Evolutionary conservation across 441 rosid genomes (phyloP).

Genomic region (Gossypium davidsonii): DNA sequence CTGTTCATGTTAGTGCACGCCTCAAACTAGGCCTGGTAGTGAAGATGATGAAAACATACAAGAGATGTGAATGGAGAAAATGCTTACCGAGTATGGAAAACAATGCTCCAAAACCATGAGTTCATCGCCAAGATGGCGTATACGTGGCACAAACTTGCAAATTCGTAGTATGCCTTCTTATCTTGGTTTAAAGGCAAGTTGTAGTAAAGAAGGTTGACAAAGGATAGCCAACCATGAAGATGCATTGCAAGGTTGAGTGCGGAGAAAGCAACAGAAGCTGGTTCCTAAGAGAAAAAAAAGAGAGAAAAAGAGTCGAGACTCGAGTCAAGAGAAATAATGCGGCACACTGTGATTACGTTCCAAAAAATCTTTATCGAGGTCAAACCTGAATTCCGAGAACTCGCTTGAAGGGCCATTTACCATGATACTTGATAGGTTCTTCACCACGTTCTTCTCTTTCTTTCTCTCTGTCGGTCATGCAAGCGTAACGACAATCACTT

Average conservation of each 20-base stretch:
- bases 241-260: slow-evolving; percentile 82
- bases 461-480: slow-evolving; percentile 73
- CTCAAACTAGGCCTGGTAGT: not conserved
- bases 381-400: slow-evolving; percentile 79
- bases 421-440: slow-evolving; percentile 75
- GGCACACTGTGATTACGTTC: not conserved
- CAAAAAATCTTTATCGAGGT: not conserved
- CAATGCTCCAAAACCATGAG: slow-evolving; percentile 91
- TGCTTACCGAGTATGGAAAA: slow-evolving; percentile 72
- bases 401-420: slow-evolving; percentile 93
- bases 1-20: not conserved
- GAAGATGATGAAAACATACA: not conserved
- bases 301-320: slow-evolving; percentile 11
- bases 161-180: slow-evolving; percentile 63
- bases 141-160: slow-evolving; percentile 65
- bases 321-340: slow-evolving; percentile 8
- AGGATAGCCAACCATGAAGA: slow-evolving; percentile 87
- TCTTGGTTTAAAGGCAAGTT: slow-evolving; percentile 60
- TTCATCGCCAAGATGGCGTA: slow-evolving; percentile 70
- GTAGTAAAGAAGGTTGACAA: slow-evolving; percentile 63
- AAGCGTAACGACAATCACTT: slow-evolving; percentile 76
- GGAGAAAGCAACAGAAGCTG: slow-evolving; percentile 78
- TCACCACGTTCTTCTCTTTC: slow-evolving; percentile 52
- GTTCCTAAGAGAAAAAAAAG: slow-evolving; percentile 45
- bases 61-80: not conserved